These are phyloP conservation scores for Amyloporia xantha DNA, from an alignment of 768 basidiomycete genomes.

Conservation along the genomic window DNA sequence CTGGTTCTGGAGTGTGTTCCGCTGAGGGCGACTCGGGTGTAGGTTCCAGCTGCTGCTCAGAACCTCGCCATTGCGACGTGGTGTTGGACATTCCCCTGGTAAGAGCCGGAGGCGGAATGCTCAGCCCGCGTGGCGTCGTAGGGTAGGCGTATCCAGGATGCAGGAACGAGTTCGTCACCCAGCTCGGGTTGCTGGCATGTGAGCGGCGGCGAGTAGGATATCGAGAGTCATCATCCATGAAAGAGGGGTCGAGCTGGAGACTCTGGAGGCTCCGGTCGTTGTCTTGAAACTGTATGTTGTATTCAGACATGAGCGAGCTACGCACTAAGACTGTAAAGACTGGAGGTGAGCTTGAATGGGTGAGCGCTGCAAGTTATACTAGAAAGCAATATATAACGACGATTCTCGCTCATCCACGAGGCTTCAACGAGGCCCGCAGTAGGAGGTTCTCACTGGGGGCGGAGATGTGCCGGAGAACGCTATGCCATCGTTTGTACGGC, in stretches of 20 bases:
- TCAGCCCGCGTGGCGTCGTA: too few relatives aligned
- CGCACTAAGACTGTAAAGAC: not conserved
- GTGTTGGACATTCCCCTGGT: conserved; percentile 4
- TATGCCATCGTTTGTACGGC: too few relatives aligned
- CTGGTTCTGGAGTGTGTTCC: conserved; percentile 6
- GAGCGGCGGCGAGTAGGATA: not conserved
- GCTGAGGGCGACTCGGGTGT: not conserved
- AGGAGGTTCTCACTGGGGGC: too few relatives aligned
- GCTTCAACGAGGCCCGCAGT: conserved; percentile 11
- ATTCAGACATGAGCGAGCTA: not conserved
- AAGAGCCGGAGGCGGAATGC: conserved; percentile 6
- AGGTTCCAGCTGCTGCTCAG: not conserved
- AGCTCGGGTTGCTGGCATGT: conserved; percentile 4
- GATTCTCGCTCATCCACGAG: conserved; percentile 5
- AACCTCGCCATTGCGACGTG: conserved; percentile 7
- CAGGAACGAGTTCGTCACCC: not conserved
- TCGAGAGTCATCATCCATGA: too few relatives aligned
- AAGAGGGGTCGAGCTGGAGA: too few relatives aligned
- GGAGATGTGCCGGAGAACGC: too few relatives aligned
- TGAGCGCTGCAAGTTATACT: too few relatives aligned
- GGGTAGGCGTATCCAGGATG: too few relatives aligned
- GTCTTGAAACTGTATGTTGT: not conserved
- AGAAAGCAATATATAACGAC: not conserved
- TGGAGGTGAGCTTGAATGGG: not conserved
- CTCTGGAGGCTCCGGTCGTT: not conserved